Evolutionary conservation across 768 basidiomycete genomes (phyloP).

Genomic region (Boletus tomentosulus): DNA sequence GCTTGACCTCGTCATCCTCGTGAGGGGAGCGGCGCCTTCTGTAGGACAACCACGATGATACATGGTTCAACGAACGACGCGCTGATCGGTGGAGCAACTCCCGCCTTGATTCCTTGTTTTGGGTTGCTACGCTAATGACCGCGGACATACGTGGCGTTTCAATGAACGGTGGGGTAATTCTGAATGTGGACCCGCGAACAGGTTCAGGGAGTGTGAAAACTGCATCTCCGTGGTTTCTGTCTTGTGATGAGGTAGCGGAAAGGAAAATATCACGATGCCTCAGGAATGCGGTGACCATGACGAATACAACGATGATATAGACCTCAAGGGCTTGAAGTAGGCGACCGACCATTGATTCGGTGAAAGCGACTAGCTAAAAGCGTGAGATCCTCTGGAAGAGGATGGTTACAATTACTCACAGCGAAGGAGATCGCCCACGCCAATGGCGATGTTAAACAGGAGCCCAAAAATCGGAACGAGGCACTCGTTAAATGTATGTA

Average conservation of each 20-base stretch:
- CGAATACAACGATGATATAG: slow-evolving; percentile 58
- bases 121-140: slow-evolving; percentile 3
- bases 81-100: slow-evolving; percentile 14
- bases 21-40: slow-evolving; percentile 21
- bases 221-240: neutral
- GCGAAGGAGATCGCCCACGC: slow-evolving; percentile 49
- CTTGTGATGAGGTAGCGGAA: neutral
- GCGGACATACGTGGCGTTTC: slow-evolving; percentile 27
- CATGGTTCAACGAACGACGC: slow-evolving; percentile 22
- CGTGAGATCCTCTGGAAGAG: slow-evolving; percentile 9
- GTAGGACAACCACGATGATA: slow-evolving; percentile 40
- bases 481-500: slow-evolving; percentile 45
- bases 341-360: slow-evolving; percentile 66
- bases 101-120: slow-evolving; percentile 7
- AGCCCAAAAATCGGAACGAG: slow-evolving; percentile 49
- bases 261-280: slow-evolving; percentile 12
- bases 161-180: slow-evolving; percentile 16
- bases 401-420: slow-evolving; percentile 43
- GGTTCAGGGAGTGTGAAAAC: slow-evolving; percentile 23
- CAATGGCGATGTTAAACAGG: slow-evolving; percentile 47
- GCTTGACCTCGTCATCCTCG: slow-evolving; percentile 26
- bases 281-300: slow-evolving; percentile 45
- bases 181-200: slow-evolving; percentile 24
- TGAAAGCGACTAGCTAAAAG: slow-evolving; percentile 50
- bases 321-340: slow-evolving; percentile 60